These are phyloP conservation scores for Zymoseptoria ardabiliae DNA, from an alignment of 2,329 filamentous ascomycete species.

Conservation along the genomic window DNA sequence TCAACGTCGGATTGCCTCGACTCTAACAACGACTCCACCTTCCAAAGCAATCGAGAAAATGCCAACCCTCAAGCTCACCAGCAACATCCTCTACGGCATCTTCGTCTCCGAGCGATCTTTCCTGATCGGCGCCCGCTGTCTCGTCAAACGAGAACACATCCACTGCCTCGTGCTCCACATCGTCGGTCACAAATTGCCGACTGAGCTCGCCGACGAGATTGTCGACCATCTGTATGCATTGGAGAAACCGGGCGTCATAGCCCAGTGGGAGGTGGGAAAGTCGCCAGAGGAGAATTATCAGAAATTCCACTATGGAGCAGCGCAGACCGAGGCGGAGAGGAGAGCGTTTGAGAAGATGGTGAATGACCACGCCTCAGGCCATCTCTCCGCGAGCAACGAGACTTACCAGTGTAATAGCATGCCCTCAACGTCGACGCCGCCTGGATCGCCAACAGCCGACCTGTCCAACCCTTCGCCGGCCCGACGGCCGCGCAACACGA, in stretches of 20 bases:
- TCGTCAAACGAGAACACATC: constrained; percentile 3
- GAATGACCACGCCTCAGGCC: no score
- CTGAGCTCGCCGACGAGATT: constrained; percentile 5
- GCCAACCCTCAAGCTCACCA: constrained; percentile 1
- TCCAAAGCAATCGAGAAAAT: no score
- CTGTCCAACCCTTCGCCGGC: not conserved
- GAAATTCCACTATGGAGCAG: not conserved
- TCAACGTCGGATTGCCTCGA: not conserved
- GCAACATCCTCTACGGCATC: constrained; percentile 4
- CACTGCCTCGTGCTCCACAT: constrained; percentile 2
- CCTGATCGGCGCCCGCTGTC: constrained; percentile 6
- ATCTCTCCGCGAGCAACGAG: no score
- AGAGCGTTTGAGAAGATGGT: not conserved
- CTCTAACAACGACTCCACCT: no score
- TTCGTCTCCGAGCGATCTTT: constrained; percentile 6
- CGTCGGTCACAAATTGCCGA: not conserved
- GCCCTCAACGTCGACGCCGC: not conserved
- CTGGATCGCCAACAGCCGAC: not conserved
- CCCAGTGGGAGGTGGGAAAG: not conserved
- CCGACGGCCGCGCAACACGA: not conserved
- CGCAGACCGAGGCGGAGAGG: not conserved
- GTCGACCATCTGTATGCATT: constrained; percentile 1
- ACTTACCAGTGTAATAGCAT: not conserved
- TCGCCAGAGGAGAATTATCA: not conserved
- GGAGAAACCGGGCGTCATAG: not conserved